These are phyloP conservation scores for Candida sonorensis DNA, from an alignment of 805 yeast genomes.

Conservation along the genomic window DNA sequence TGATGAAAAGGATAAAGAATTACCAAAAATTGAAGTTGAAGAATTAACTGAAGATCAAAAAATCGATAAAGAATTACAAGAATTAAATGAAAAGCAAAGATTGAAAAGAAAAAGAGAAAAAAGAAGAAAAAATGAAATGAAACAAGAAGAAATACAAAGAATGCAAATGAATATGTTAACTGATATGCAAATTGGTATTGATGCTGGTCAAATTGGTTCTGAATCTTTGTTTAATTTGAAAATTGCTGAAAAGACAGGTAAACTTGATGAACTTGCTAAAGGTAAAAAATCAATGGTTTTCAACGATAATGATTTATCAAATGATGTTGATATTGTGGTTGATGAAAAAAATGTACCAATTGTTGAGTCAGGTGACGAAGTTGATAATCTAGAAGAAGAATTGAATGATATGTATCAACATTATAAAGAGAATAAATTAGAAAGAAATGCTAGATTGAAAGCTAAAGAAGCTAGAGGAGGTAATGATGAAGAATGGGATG, in stretches of 20 bases:
- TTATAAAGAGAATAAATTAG: slow-evolving; percentile 61
- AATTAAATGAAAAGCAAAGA: slow-evolving; percentile 64
- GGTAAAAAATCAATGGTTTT: slow-evolving; percentile 70
- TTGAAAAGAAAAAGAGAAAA: slow-evolving; percentile 71
- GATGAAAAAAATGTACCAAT: slow-evolving; percentile 33
- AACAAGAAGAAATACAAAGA: slow-evolving; percentile 81
- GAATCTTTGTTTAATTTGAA: slow-evolving; percentile 78
- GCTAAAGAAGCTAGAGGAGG: slow-evolving; percentile 74
- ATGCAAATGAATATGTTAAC: slow-evolving; percentile 96
- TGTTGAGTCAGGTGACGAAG: slow-evolving; percentile 40
- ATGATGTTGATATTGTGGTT: slow-evolving; percentile 51
- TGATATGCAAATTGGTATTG: slow-evolving; percentile 88
- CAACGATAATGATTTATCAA: slow-evolving; percentile 44
- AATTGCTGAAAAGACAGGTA: slow-evolving; percentile 84
- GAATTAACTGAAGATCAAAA: slow-evolving; percentile 81
- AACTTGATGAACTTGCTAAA: slow-evolving; percentile 59
- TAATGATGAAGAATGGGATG: slow-evolving; percentile 76
- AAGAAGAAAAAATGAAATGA: slow-evolving; percentile 71
- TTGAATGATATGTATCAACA: slow-evolving; percentile 74
- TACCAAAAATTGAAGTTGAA: slow-evolving; percentile 52
- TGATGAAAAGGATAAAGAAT: slow-evolving; percentile 43
- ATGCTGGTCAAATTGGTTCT: slow-evolving; percentile 76
- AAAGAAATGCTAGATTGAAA: slow-evolving; percentile 59
- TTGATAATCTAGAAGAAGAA: slow-evolving; percentile 71
- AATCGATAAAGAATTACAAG: slow-evolving; percentile 78